These are phyloP conservation scores for Wickerhamomyces tratensis DNA, from an alignment of 805 yeast genomes.

Conservation along the genomic window DNA sequence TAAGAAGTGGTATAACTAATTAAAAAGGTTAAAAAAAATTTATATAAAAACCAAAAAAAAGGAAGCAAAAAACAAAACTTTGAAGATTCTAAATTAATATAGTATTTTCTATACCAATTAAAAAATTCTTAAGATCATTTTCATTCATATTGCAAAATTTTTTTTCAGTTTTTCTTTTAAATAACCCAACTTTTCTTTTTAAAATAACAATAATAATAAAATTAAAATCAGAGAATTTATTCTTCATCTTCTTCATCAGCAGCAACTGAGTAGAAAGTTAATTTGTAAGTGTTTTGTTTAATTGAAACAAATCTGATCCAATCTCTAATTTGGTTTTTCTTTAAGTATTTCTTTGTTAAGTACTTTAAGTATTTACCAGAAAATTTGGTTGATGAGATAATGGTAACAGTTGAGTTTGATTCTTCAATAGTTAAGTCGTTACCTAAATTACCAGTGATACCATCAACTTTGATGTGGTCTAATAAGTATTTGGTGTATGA, in stretches of 20 bases:
- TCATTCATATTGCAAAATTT: too few relatives aligned
- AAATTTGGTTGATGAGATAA: conserved; percentile 86
- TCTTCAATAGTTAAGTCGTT: conserved; percentile 85
- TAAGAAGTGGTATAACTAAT: too few relatives aligned
- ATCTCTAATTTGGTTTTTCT: conserved; percentile 99
- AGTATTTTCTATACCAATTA: too few relatives aligned
- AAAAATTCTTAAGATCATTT: too few relatives aligned
- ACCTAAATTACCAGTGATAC: conserved; percentile 94
- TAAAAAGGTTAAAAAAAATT: too few relatives aligned
- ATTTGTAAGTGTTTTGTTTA: conserved; percentile 91
- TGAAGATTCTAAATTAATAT: too few relatives aligned
- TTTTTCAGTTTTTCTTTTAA: too few relatives aligned
- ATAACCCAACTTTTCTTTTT: too few relatives aligned
- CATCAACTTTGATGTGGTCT: conserved; percentile 99
- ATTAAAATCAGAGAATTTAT: conserved; percentile 31
- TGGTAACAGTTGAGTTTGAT: conserved; percentile 83
- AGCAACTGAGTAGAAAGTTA: conserved; percentile 98
- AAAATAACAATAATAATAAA: neutral
- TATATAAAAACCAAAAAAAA: too few relatives aligned
- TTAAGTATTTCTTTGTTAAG: conserved; percentile 99
- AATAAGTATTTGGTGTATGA: conserved; percentile 95
- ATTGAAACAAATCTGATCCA: conserved; percentile 99
- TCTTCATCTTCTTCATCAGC: conserved; percentile 96
- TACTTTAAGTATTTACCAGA: conserved; percentile 99
- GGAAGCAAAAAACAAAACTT: too few relatives aligned